A percentile compares a stretch with the other conserved stretches of the same genome.
These are phyloP conservation scores for Penicillium canariense DNA, from an alignment of 495 filamentous ascomycete genomes.

Conservation along the genomic window DNA sequence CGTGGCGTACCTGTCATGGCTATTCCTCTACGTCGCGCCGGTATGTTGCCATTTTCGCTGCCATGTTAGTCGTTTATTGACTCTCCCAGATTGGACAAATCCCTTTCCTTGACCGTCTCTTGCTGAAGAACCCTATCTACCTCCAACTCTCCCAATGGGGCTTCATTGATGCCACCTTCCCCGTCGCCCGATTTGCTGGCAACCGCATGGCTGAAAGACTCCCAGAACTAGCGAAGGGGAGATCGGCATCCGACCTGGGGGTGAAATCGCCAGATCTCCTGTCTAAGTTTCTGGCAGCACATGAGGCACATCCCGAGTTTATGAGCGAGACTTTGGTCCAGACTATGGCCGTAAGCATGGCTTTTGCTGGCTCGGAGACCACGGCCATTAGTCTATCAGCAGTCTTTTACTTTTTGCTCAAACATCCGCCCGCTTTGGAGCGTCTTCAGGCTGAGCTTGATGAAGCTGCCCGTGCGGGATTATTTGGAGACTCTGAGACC, in stretches of 20 bases:
- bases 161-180: conserved; percentile 14
- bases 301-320: conserved; percentile 53
- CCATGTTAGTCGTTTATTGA: background rate
- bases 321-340: conserved; percentile 64
- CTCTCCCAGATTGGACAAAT: conserved; percentile 31
- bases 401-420: conserved; percentile 65
- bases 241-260: conserved; percentile 30
- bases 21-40: conserved; percentile 47
- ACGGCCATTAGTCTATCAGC: conserved; percentile 62
- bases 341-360: conserved; percentile 62
- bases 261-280: conserved; percentile 37
- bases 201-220: conserved; percentile 48
- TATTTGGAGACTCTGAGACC: conserved; percentile 40
- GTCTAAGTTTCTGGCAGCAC: conserved; percentile 46
- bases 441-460: conserved; percentile 55
- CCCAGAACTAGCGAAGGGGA: conserved; percentile 12
- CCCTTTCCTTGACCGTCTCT: conserved; percentile 27
- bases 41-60: conserved; percentile 22
- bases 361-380: conserved; percentile 55
- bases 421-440: conserved; percentile 45
- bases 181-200: conserved; percentile 13
- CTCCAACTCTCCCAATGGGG: conserved; percentile 17
- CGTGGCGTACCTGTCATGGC: conserved; percentile 38
- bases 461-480: conserved; percentile 42
- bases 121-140: conserved; percentile 32